Evolutionary conservation across 441 rosid species (phyloP).

Genomic region (Kokia cookei): DNA sequence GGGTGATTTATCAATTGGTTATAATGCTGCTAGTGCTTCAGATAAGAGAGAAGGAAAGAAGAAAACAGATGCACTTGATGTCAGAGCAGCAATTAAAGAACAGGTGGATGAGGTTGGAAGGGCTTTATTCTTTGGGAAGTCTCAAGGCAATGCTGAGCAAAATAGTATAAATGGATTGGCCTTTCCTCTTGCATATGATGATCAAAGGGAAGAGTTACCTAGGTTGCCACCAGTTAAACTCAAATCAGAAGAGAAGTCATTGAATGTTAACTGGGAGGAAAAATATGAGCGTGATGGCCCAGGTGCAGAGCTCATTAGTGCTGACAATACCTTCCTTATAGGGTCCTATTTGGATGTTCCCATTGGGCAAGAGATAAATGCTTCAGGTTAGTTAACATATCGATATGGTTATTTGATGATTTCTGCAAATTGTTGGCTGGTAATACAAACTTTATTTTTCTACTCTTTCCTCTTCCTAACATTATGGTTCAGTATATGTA

Average conservation of each 20-base stretch:
- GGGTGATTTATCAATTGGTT: slow-evolving; percentile 41
- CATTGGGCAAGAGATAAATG: slow-evolving; percentile 78
- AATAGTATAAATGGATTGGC: slow-evolving; percentile 33
- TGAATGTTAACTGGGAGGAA: slow-evolving; percentile 69
- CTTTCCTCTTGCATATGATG: slow-evolving; percentile 46
- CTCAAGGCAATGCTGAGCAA: slow-evolving; percentile 45
- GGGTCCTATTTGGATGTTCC: slow-evolving; percentile 92
- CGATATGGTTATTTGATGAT: background rate
- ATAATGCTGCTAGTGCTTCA: slow-evolving; percentile 20
- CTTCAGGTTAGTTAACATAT: slow-evolving; percentile 59
- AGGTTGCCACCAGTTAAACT: slow-evolving; percentile 69
- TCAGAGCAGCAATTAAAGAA: slow-evolving; percentile 59
- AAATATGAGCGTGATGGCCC: slow-evolving; percentile 66
- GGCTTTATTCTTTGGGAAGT: slow-evolving; percentile 54
- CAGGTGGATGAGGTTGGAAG: slow-evolving; percentile 87
- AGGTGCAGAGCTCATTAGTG: slow-evolving; percentile 39
- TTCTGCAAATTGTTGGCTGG: background rate
- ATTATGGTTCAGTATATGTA: background rate
- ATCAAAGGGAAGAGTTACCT: slow-evolving; percentile 74
- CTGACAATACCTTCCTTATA: slow-evolving; percentile 56
- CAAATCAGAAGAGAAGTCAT: slow-evolving; percentile 76
- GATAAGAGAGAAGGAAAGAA: slow-evolving; percentile 70
- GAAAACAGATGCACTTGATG: slow-evolving; percentile 41
- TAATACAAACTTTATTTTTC: background rate
- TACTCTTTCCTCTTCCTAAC: background rate